Conservation (phyloP, 306 rosid genomes). For the Sphenostylis stenocarpa region DNA sequence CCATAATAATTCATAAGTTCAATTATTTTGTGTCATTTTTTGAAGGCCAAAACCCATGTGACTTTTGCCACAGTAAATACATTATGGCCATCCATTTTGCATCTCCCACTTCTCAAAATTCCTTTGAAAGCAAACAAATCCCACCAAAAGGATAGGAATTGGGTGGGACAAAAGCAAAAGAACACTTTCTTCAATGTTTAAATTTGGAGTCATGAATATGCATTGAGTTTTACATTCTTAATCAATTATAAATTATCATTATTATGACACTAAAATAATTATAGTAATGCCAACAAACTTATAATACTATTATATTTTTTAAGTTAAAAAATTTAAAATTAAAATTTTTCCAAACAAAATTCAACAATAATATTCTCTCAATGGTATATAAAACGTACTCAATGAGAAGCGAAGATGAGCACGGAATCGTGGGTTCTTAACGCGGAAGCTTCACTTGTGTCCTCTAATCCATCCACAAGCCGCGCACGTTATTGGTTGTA, state of each 20-base stretch:
- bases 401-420: neutral
- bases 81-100: conserved; percentile 20
- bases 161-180: neutral
- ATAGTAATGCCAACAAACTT: too few species aligned
- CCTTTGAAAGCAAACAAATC: conserved; percentile 4
- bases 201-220: too few species aligned
- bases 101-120: neutral
- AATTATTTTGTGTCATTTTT: neutral
- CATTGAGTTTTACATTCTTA: too few species aligned
- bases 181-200: neutral
- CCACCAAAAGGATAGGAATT: neutral
- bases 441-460: neutral
- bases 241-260: too few species aligned
- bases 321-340: too few species aligned
- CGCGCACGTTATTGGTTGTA: neutral
- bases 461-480: neutral
- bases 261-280: too few species aligned
- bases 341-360: neutral
- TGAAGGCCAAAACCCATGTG: neutral
- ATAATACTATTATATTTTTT: too few species aligned
- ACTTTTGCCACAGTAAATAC: neutral
- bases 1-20: neutral
- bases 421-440: neutral
- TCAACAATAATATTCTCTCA: neutral
- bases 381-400: neutral